Evolutionary conservation across 331 rosid species (phyloP), one percentile per base, ranked within the genome.

Genomic region (Ulmus americana): DNA sequence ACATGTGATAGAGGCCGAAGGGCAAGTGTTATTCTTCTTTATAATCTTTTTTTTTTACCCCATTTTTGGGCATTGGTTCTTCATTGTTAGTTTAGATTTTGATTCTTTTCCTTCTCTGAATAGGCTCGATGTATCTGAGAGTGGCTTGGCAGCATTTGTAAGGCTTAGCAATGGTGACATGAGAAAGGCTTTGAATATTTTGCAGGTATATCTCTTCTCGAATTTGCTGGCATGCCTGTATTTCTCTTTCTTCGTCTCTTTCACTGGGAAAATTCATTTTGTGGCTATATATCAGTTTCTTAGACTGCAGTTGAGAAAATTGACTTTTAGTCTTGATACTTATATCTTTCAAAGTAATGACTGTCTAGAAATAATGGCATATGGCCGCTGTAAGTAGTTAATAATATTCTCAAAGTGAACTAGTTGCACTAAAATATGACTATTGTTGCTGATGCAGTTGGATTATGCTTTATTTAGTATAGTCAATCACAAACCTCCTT

Each of bases 121-220:
- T 57, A 94, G 99, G 92, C 94, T 94, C 79, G 91, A 87, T 69
- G 97, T 87, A 58, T 52, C 89, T 43, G 96, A 85, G 46, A 59
- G 73, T 65, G 99, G 99, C 68, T 77, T 94, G 64, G 86, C 75
- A 15, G 97, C 97, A 13, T 80, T 90, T 71, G 95, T 94, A 64
- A 83, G 95, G 55, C 95, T 90, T 44, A 82, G 97, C 86, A 88
- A 78, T 67, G 97, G 97, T 61, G 97, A 90, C 71, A 90, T 90
- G 95, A 88, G 97, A 81, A 90, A 82, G 83, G 97, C 91, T 35
- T 72, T 90, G 82, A 90, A 90, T 55, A 88, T 88, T 58, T 81
- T 90, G 80, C 97, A 90, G 97, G 97, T 90, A 48, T 10, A 63
- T 72, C 53, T 64, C 46, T 69, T 28, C 11, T 68, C 40, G 2